Evolutionary conservation across 2,329 filamentous ascomycete species (phyloP), one percentile per base, ranked within the genome.

Genomic region (Nannizziopsis barbatae): DNA sequence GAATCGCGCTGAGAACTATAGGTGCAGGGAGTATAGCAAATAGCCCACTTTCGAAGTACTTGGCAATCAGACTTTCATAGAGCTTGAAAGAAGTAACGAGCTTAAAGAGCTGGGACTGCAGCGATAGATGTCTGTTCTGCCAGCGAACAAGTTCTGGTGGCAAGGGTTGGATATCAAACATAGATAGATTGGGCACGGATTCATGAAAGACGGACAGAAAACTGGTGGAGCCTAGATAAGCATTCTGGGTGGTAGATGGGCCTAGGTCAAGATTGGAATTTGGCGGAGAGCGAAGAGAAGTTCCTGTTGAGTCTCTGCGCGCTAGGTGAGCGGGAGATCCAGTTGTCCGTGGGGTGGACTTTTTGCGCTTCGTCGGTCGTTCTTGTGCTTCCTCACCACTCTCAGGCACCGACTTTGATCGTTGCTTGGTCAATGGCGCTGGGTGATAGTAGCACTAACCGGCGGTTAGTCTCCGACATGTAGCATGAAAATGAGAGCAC

Each of bases 151-250:
- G 18, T 10, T 51, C 48, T 9, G 46, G 40, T 18, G 46, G 42
- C 15, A 49, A 20, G 8, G 44, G 42, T 33, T 46, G 20, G 15
- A 49, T 27, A 49, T 8, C 48, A 18, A 52, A 50, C 12, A 54
- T 53, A n/a, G 53, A 50, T 11, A 56, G 40, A 15, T 56, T 58
- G 11, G 53, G 45, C 11, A 37, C 52, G 42, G 54, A 55, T 2
- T 58, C 56, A 7, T 52, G 53, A 37, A 65, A 52, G 2, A 56
- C 52, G 4, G 60, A 57, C 1, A 63, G 56, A 48, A 62, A 64
- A 45, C 62, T 65, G 1, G 58, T 65, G 2, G 63, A 62, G 8
- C 63, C 63, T n/a, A 65, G 54, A 30, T 65, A 63, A 6, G 61
- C 58, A 9, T 58, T 52, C 7, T 14, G 59, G 50, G 9, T 55